Evolutionary conservation across 768 basidiomycete genomes (phyloP).

Genomic region (Postia placenta): DNA sequence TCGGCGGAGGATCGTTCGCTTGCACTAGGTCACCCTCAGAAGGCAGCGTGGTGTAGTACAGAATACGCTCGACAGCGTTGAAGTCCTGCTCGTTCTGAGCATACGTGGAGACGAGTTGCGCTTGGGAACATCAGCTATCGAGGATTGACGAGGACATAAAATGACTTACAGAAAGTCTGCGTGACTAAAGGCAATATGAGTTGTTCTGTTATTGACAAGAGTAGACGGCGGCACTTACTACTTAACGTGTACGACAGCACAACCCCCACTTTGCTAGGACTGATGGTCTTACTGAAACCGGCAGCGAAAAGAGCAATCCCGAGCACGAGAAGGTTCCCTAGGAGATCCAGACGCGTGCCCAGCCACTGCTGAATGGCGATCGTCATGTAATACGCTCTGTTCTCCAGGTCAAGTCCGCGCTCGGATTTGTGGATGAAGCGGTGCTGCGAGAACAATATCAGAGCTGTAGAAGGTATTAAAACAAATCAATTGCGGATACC

Average conservation of each 20-base stretch:
- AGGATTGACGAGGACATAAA: no score
- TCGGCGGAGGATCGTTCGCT: slow-evolving; percentile 43
- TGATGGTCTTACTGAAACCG: slow-evolving; percentile 47
- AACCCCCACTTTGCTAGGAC: slow-evolving; percentile 53
- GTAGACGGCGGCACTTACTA: slow-evolving; percentile 30
- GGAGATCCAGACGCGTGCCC: slow-evolving; percentile 54
- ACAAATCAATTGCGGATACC: slow-evolving; percentile 26
- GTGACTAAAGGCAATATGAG: slow-evolving; percentile 32
- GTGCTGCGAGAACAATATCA: slow-evolving; percentile 23
- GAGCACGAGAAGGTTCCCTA: slow-evolving; percentile 61
- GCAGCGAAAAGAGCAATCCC: slow-evolving; percentile 68
- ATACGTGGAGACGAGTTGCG: slow-evolving; percentile 49
- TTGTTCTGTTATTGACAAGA: neutral
- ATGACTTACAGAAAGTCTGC: slow-evolving; percentile 45
- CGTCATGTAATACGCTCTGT: slow-evolving; percentile 59
- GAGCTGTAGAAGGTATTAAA: no score
- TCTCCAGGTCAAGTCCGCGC: slow-evolving; percentile 49
- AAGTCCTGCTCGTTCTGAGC: slow-evolving; percentile 64
- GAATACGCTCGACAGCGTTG: slow-evolving; percentile 65
- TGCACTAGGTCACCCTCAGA: slow-evolving; percentile 41
- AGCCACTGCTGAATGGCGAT: slow-evolving; percentile 65
- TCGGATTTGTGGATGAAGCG: slow-evolving; percentile 47
- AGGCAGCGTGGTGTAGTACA: slow-evolving; percentile 61
- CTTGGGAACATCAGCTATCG: no score
- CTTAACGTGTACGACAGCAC: slow-evolving; percentile 27